Base-by-base conservation (phyloP, 768 basidiomycete species). In the Cyathus striatus region DNA sequence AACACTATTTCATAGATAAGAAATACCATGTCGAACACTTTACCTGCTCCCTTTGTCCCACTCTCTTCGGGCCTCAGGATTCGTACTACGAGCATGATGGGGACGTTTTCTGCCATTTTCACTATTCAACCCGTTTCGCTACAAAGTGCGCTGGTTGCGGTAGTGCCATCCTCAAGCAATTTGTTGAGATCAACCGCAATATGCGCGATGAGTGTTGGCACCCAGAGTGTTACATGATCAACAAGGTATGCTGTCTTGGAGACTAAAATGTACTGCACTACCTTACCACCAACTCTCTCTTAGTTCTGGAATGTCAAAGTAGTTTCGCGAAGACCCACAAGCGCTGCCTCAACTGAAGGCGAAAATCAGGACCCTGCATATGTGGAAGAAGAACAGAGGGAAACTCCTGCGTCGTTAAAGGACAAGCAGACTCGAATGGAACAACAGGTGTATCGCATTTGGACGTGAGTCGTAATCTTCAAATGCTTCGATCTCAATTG, bases 301-400 rank as follows among this genome's bases (percentile, higher is more conserved):
- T 60, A 96, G 92, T 98, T 98, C 66, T 98, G 96, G 96, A 99
- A 98, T 61, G 94, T 98, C 61, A 96, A 97, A 63, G 83, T 91
- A 4, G 82, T 80, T 45, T 79, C 85, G 25, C 76, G 85, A 48
- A 64, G 87, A 59, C 84, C 88, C 34, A 80, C 74, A 23, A 81
- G 82, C 56, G 66, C 70, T 40, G 68, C 73, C 25, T 72, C 73
- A 33, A 63, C 72, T 16, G 79, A 79, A 46, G 35, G 35, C 10
- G 72, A 71, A 47, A 60, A 64, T 6, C 65, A 61, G 18, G 75
- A 79, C 46, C 76, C 78, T 3, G 69, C 70, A 12, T 87, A 83
- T 52, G 58, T 75, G 6, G 84, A 86, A 44, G 90, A 93, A 66
- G 95, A 98, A 61, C 72, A 73, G 42, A 68, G 70, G 38, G 91